Evolutionary conservation across 2,329 filamentous ascomycete genomes (phyloP).

Genomic region (Neoscytalidium dimidiatum): DNA sequence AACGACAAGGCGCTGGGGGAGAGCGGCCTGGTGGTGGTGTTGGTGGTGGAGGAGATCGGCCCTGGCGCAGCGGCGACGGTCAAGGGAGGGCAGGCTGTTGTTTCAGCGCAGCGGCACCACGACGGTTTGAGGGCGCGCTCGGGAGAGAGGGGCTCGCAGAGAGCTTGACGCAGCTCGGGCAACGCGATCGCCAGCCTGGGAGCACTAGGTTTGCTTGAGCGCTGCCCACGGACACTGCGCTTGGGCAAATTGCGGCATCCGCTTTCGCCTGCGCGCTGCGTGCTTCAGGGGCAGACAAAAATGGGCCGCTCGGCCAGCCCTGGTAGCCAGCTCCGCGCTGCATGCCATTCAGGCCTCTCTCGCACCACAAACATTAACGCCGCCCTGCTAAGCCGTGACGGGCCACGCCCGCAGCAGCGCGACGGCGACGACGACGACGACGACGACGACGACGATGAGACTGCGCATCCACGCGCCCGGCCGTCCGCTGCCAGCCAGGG

Average conservation of each 20-base stretch:
- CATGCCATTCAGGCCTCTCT: conserved; percentile 14
- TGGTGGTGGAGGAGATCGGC: conserved; percentile 16
- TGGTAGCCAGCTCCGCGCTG: conserved; percentile 16
- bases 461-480: no score
- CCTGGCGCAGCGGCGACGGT: conserved; percentile 13
- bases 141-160: conserved; percentile 16
- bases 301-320: conserved; percentile 14
- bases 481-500: background rate
- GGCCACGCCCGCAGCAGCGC: background rate
- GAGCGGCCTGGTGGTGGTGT: conserved; percentile 4
- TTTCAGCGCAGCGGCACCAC: conserved; percentile 19
- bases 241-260: conserved; percentile 19
- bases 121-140: conserved; percentile 19
- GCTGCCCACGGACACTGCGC: conserved; percentile 12
- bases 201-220: conserved; percentile 18
- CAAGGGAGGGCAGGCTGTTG: conserved; percentile 15
- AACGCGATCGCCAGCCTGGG: conserved; percentile 18
- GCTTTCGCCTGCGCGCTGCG: conserved; percentile 17
- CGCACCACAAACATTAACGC: conserved; percentile 12
- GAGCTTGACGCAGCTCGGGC: conserved; percentile 18
- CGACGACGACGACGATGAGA: background rate
- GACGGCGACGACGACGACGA: background rate
- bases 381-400: conserved; percentile 9
- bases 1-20: conserved; percentile 13
- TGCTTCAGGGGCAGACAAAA: conserved; percentile 16